Percentiles rank a stretch among this genome's conserved stretches.
Evolutionary conservation across 257 asterid species (phyloP).

Genomic region (Przewalskia tangutica): DNA sequence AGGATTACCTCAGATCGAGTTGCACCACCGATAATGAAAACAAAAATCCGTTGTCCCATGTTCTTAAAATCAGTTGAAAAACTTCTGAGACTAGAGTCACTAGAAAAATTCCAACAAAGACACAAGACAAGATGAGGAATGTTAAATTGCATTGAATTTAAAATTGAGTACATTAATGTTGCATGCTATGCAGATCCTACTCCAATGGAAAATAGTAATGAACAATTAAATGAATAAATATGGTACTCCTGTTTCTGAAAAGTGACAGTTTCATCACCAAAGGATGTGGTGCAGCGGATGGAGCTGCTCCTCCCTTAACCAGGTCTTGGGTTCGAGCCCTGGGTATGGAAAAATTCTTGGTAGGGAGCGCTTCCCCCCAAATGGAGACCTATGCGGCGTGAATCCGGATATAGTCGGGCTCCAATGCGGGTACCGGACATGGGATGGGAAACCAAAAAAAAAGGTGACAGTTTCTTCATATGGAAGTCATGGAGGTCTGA

Average conservation of each 20-base stretch:
- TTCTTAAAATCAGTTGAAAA: conserved; percentile 46
- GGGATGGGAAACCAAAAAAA: too few relatives aligned
- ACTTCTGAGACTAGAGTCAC: conserved; percentile 64
- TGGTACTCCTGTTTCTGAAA: not conserved
- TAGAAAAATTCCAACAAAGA: conserved; percentile 19
- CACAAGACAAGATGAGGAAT: not conserved
- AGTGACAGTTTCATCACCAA: not conserved
- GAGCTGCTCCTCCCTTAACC: too few relatives aligned
- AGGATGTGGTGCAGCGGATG: too few relatives aligned
- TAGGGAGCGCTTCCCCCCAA: too few relatives aligned
- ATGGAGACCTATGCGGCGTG: too few relatives aligned
- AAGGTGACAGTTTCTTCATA: not conserved
- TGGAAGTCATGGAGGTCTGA: not conserved
- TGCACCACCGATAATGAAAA: conserved; percentile 91
- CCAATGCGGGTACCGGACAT: too few relatives aligned
- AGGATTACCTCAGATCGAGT: conserved; percentile 85
- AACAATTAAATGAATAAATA: not conserved
- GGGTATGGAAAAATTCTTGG: too few relatives aligned
- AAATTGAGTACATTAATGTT: not conserved
- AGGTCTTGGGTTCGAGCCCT: too few relatives aligned
- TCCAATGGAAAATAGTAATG: not conserved
- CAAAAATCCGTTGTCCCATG: conserved; percentile 91
- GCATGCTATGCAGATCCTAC: not conserved
- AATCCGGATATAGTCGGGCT: too few relatives aligned
- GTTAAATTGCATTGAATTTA: not conserved